Percentiles rank a stretch among this genome's conserved stretches.
Evolutionary conservation across 192 early-diverging fungal genomes (phyloP).

Genomic region (Rhizoclosmatium sp.): DNA sequence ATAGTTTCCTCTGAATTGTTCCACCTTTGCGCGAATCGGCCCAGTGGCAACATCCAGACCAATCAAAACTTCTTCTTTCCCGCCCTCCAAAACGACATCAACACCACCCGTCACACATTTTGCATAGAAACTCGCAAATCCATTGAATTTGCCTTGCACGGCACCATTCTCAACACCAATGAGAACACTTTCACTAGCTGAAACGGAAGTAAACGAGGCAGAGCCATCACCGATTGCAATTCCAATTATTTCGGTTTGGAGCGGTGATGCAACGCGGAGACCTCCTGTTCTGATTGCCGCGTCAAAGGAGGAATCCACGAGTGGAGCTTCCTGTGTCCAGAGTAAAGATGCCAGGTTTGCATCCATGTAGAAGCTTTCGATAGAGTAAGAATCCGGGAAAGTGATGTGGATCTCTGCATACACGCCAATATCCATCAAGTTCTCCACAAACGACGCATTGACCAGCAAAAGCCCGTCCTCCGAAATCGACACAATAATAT

Average conservation of each 20-base stretch:
- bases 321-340: background rate
- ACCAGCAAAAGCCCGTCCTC: background rate
- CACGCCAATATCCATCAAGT: background rate
- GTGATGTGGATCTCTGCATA: background rate
- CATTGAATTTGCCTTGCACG: background rate
- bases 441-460: background rate
- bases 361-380: background rate
- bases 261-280: background rate
- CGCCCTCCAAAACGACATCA: background rate
- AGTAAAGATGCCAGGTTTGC: background rate
- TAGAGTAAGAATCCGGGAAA: background rate
- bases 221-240: background rate
- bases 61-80: background rate
- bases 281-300: background rate
- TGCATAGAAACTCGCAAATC: background rate
- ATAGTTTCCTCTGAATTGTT: background rate
- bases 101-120: background rate
- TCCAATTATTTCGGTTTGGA: background rate
- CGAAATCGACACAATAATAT: background rate
- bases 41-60: background rate
- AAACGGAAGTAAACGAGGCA: background rate
- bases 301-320: background rate
- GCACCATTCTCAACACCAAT: background rate
- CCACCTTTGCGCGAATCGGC: background rate
- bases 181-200: background rate